Conservation (phyloP, 1,284 basidiomycete genomes). For the Malassezia pachydermatis region DNA sequence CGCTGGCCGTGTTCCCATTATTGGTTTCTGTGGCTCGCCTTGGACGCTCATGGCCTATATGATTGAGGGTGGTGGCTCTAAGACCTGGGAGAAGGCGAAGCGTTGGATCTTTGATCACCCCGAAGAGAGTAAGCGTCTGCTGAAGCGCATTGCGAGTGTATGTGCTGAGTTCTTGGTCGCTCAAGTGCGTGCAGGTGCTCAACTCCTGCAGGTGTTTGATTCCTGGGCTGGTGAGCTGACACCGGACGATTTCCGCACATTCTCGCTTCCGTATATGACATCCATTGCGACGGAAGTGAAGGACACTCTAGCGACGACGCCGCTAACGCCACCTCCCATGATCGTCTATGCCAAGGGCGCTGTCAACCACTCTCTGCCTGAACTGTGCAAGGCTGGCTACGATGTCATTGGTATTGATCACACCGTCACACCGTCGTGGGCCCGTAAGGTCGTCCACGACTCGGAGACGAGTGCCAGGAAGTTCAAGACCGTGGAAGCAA, state of each 20-base stretch:
- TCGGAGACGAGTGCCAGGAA: constrained; percentile 17
- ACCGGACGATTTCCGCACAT: constrained; percentile 43
- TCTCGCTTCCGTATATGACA: constrained; percentile 41
- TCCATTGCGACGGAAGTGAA: constrained; percentile 38
- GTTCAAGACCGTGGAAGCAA: constrained; percentile 23
- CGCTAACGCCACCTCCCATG: constrained; percentile 36
- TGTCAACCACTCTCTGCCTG: constrained; percentile 39
- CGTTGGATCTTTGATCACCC: constrained; percentile 45
- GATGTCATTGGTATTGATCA: constrained; percentile 46
- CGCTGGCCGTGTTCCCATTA: constrained; percentile 45
- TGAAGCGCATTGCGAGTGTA: constrained; percentile 41
- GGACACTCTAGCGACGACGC: constrained; percentile 36
- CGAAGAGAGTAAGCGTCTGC: constrained; percentile 38
- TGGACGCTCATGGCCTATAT: constrained; percentile 49
- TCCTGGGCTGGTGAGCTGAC: constrained; percentile 48
- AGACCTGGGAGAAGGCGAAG: constrained; percentile 46
- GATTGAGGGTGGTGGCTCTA: constrained; percentile 46
- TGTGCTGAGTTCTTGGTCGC: constrained; percentile 45
- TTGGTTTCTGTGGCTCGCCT: constrained; percentile 46
- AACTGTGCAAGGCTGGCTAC: constrained; percentile 42
- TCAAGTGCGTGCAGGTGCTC: constrained; percentile 44
- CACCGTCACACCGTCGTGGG: constrained; percentile 40
- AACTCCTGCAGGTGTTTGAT: constrained; percentile 46
- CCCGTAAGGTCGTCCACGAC: constrained; percentile 36
- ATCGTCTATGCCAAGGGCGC: constrained; percentile 46